Evolutionary conservation across 1,139 yeast species (phyloP).

Genomic region (Diutina pseudorugosa): DNA sequence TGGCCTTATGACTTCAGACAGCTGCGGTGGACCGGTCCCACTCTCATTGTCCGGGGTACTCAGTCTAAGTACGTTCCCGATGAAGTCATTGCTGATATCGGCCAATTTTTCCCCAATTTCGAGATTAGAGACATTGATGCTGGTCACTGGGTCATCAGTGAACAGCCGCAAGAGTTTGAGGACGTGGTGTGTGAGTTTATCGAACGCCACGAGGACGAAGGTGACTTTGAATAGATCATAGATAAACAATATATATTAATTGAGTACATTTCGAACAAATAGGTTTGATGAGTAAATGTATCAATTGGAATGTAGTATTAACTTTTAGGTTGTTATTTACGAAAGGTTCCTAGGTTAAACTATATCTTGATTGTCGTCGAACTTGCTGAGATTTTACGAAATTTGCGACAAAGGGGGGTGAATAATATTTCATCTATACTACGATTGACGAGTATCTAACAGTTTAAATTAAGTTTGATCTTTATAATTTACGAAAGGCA

Average conservation of each 20-base stretch:
- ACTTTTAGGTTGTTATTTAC: too few relatives aligned
- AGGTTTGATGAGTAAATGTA: too few relatives aligned
- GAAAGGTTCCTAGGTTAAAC: too few relatives aligned
- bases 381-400: too few relatives aligned
- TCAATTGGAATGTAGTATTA: too few relatives aligned
- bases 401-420: too few relatives aligned
- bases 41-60: constrained; percentile 71
- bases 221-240: background rate
- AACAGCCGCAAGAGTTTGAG: constrained; percentile 61
- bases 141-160: constrained; percentile 89
- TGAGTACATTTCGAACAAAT: too few relatives aligned
- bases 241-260: background rate
- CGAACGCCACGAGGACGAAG: constrained; percentile 46
- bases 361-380: too few relatives aligned
- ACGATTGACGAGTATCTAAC: too few relatives aligned
- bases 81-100: constrained; percentile 65
- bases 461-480: too few relatives aligned
- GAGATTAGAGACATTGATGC: constrained; percentile 63
- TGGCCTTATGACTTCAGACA: constrained; percentile 62
- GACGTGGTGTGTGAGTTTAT: constrained; percentile 46
- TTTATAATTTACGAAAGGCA: too few relatives aligned
- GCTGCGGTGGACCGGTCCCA: constrained; percentile 56
- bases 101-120: constrained; percentile 69
- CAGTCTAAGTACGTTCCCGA: constrained; percentile 76
- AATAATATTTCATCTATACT: too few relatives aligned